Evolutionary conservation across 441 rosid genomes (phyloP).

Genomic region (Eruca vesicaria): DNA sequence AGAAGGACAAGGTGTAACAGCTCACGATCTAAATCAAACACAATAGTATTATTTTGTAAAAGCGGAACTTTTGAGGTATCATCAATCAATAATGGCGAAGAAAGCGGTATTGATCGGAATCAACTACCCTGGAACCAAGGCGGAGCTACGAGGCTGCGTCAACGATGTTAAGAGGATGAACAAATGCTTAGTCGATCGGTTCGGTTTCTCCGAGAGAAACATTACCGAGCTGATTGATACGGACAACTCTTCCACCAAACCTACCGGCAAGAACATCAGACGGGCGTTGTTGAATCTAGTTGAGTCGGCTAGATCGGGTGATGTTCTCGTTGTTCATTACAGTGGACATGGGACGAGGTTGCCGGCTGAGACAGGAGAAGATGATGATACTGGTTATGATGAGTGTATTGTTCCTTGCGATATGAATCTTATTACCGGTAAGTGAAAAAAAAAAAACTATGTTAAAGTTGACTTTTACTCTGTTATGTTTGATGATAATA

Average conservation of each 20-base stretch:
- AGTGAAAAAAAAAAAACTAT: neutral
- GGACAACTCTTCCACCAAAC: conserved; percentile 54
- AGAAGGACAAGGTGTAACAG: neutral
- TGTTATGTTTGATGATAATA: neutral
- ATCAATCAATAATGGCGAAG: conserved; percentile 45
- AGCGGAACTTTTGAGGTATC: neutral
- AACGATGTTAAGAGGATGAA: conserved; percentile 75
- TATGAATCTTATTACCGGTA: conserved; percentile 91
- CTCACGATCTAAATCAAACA: conserved; percentile 6
- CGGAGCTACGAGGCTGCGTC: conserved; percentile 81
- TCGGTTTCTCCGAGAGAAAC: conserved; percentile 63
- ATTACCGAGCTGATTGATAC: conserved; percentile 69
- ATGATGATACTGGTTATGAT: conserved; percentile 90
- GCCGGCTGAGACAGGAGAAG: conserved; percentile 94
- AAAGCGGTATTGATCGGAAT: conserved; percentile 78
- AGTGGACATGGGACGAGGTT: conserved; percentile 94
- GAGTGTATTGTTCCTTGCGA: conserved; percentile 95
- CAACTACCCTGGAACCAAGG: conserved; percentile 83
- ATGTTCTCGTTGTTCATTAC: conserved; percentile 74
- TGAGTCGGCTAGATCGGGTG: conserved; percentile 60
- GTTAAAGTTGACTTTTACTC: neutral
- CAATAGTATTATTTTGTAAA: neutral
- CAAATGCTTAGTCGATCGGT: conserved; percentile 60
- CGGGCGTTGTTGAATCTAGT: conserved; percentile 50
- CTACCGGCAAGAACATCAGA: conserved; percentile 80